Base-by-base conservation (phyloP, 257 asterid genomes). In the Hygrophila difformis region DNA sequence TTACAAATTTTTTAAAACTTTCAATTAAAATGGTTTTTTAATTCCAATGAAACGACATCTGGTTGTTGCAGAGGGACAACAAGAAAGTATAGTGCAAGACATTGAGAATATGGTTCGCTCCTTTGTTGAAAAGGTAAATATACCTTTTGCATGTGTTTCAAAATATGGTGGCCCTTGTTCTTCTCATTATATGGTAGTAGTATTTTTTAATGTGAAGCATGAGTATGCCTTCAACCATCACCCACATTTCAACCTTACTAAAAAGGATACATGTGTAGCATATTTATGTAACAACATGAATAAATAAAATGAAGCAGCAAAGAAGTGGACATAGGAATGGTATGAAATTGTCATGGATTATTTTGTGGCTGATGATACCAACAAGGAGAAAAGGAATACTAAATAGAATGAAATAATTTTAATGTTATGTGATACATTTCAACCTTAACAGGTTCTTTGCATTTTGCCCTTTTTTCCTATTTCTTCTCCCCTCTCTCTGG, bases 21-120 rank as follows among this genome's bases (percentile, higher is more conserved):
- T 43, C 46, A 12, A 34, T 48, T 49, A 15, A 47, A 53, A 26
- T 35, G 38, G 31, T 36, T 28, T 51, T 29, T n/a, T n/a, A n/a
- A 20, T 47, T 6, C 49, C 34, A 23, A 64, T 48, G 52, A 20
- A 33, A 42, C 20, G 31, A 24, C 16, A 21, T 61, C 36, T 55
- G 36, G 47, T 64, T n/a, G 53, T 54, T 70, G 68, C 73, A 89
- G 97, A 89, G 67, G 96, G 94, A 52, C 98, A 89, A 66, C 78
- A 82, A 5, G 98, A 89, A 34, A 89, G 64, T 69, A 71, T 89
- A 24, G 98, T 70, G 44, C 55, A 82, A 69, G 98, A 85, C 57
- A 89, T 89, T 56, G 96, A 89, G 69, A 62, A 63, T 57, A 89
- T 89, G 96, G 98, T 89, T 51, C 91, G 86, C 39, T 44, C 91